Evolutionary conservation across 2,329 filamentous ascomycete genomes (phyloP).

Genomic region (Chaetomium strumarium): DNA sequence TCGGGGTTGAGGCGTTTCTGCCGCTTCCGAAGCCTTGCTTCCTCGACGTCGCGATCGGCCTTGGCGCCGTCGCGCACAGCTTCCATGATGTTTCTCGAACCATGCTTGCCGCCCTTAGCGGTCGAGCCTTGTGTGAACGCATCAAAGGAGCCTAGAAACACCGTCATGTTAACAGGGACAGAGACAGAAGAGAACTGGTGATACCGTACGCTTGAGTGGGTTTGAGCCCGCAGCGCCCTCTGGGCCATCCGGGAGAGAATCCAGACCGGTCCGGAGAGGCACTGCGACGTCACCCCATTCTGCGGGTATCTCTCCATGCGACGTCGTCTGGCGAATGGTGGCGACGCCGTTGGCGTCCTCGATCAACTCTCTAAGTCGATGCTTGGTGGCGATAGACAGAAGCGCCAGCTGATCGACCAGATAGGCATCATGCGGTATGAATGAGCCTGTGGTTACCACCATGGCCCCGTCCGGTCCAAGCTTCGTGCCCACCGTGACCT

Average conservation of each 20-base stretch:
- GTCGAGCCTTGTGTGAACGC: slow-evolving; percentile 36
- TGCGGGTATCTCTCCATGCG: slow-evolving; percentile 70
- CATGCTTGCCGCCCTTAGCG: slow-evolving; percentile 12
- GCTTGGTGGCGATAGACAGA: slow-evolving; percentile 75
- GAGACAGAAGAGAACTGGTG: slow-evolving; percentile 1
- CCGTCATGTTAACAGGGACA: slow-evolving; percentile 10
- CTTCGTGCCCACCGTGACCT: slow-evolving; percentile 49
- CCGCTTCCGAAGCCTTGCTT: slow-evolving; percentile 62
- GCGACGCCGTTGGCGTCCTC: slow-evolving; percentile 71
- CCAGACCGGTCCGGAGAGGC: slow-evolving; percentile 41
- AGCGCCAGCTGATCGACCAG: slow-evolving; percentile 79
- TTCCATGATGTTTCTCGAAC: slow-evolving; percentile 44
- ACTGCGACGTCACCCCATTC: slow-evolving; percentile 70
- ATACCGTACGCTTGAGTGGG: slow-evolving; percentile 54
- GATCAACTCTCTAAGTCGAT: slow-evolving; percentile 67
- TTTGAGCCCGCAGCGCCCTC: slow-evolving; percentile 50
- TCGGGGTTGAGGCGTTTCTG: slow-evolving; percentile 56
- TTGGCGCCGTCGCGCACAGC: slow-evolving; percentile 57
- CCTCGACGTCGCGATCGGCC: slow-evolving; percentile 66
- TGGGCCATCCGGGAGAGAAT: slow-evolving; percentile 27
- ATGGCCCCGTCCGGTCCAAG: slow-evolving; percentile 55
- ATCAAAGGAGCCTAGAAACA: slow-evolving; percentile 34
- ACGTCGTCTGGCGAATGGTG: slow-evolving; percentile 65
- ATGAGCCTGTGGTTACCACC: slow-evolving; percentile 59
- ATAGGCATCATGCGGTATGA: slow-evolving; percentile 67